phyloP scores from a whole-genome alignment of 495 filamentous ascomycete species.

The Cairneyella variabilis region DNA sequence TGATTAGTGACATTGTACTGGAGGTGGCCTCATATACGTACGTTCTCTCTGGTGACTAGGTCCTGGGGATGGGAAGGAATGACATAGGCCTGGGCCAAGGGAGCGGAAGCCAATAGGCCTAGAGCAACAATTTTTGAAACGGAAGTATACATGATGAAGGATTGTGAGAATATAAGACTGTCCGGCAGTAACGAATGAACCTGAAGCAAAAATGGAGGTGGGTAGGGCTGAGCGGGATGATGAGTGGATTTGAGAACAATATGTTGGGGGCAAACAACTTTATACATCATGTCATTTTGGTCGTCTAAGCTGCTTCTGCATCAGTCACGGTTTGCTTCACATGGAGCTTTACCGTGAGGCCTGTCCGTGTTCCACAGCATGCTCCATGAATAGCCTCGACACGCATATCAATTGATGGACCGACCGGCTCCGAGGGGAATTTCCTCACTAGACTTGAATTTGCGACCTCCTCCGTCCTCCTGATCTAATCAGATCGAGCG shows the following conservation, averaged over 20 bases:
- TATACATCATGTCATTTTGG: slow-evolving; percentile 17
- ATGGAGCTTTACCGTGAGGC: too few species aligned
- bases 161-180: slow-evolving; percentile 23
- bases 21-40: too few species aligned
- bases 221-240: slow-evolving; percentile 17
- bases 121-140: slow-evolving; percentile 31
- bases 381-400: slow-evolving; percentile 1
- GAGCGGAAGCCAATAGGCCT: slow-evolving; percentile 29
- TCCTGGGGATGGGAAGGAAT: slow-evolving; percentile 18
- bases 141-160: slow-evolving; percentile 32
- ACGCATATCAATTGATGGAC: slow-evolving; percentile 13
- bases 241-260: slow-evolving; percentile 14
- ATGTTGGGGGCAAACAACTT: not conserved
- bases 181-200: slow-evolving; percentile 25
- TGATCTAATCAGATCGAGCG: not conserved
- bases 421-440: not conserved
- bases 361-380: too few species aligned
- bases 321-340: too few species aligned
- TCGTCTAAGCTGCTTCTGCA: not conserved
- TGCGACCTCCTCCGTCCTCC: not conserved
- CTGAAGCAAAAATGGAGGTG: slow-evolving; percentile 12
- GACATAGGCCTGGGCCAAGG: slow-evolving; percentile 26
- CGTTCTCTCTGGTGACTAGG: too few species aligned
- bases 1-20: not conserved
- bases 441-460: not conserved